These are phyloP conservation scores for Hansenula anomala DNA, from an alignment of 1,139 yeast species.

Conservation along the genomic window DNA sequence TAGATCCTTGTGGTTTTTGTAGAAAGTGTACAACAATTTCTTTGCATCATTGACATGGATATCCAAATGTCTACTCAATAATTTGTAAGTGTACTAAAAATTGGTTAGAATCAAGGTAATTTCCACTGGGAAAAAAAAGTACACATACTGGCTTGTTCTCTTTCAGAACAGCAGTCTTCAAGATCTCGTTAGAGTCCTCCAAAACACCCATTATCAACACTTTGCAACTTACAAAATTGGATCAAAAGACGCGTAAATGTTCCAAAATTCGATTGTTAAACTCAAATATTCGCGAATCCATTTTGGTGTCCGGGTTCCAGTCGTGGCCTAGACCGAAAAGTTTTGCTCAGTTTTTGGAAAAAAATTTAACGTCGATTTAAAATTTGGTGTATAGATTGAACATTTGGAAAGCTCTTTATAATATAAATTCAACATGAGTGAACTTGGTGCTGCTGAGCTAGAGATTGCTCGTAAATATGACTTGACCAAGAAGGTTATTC, in stretches of 20 bases:
- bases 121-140: not conserved
- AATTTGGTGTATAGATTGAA: too few relatives aligned
- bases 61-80: constrained; percentile 21
- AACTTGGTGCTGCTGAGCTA: constrained; percentile 27
- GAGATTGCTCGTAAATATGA: constrained; percentile 40
- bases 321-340: not conserved
- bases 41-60: constrained; percentile 23
- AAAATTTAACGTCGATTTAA: constrained; percentile 1
- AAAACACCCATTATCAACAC: constrained; percentile 4
- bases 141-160: constrained; percentile 14
- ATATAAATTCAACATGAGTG: constrained; percentile 17
- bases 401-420: not conserved
- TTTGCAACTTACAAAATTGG: too few relatives aligned
- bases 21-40: constrained; percentile 19
- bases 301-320: not conserved
- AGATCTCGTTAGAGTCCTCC: constrained; percentile 5
- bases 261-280: too few relatives aligned
- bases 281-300: not conserved
- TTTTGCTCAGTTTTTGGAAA: not conserved
- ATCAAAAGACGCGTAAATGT: too few relatives aligned
- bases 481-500: constrained; percentile 45
- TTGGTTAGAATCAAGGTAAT: too few relatives aligned
- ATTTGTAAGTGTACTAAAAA: constrained; percentile 20
- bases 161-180: constrained; percentile 11
- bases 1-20: constrained; percentile 13